Base-by-base conservation (phyloP, 129 eudicot genomes). In the Centella asiatica region DNA sequence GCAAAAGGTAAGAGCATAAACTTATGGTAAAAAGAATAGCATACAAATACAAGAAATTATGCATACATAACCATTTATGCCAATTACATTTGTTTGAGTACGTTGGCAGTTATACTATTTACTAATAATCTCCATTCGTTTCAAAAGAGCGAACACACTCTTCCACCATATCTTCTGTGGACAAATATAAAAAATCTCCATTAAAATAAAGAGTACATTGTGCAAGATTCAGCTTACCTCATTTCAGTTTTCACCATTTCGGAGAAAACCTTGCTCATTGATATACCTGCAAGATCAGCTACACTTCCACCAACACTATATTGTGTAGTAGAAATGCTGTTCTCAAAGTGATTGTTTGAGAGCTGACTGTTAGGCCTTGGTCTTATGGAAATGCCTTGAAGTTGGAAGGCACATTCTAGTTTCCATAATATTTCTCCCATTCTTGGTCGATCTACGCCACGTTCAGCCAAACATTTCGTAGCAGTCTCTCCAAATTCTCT, bases 251-350 rank as follows among this genome's bases (percentile, higher is more conserved):
- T 81, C 53, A 74, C 77, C 94, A 85, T 78, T 51, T 85, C 64
- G 0, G 87, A 81, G 67, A 85, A 85, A 48, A 85, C 94, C 55
- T 57, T 78, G 61, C 80, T 81, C 85, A 81, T 78, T 19, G 94
- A 85, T 68, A 69, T 73, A 64, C 77, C 84, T 56, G 64, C 84
- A 69, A 85, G 60, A 68, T 85, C 85, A 53, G 74, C 84, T 6
- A 73, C 34, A 71, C 86, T 77, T 67, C 77, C 85, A 62, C 77
- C 88, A 66, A 69, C 62, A 68, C 69, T 72, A 49, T 52, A 62
- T 66, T 51, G 57, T 7, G 69, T 44, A 31, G 69, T 67, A 48
- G 78, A 76, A 62, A 52, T 78, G 66, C 73, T 69, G 14, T 45
- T 57, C 34, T 63, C 78, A 36, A 47, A 60, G n/a, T 70, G 69